Evolutionary conservation across 2,329 filamentous ascomycete genomes (phyloP).

Genomic region (Basipetospora chlamydospora): DNA sequence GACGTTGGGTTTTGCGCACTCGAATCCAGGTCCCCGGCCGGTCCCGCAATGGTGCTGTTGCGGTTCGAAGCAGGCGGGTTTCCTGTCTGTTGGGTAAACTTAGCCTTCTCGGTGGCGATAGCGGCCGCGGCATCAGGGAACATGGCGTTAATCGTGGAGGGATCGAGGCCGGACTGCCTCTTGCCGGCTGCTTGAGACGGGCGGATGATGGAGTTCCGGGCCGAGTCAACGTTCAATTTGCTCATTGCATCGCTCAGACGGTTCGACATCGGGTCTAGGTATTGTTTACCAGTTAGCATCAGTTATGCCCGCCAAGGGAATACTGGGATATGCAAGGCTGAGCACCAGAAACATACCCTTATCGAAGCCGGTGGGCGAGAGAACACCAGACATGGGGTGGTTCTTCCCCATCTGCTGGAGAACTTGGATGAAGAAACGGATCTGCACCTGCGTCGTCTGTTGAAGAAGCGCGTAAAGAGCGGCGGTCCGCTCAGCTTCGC

Average conservation of each 20-base stretch:
- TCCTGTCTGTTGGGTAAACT: conserved; percentile 90
- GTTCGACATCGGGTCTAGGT: conserved; percentile 85
- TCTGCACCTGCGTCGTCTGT: conserved; percentile 97
- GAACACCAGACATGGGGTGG: conserved; percentile 88
- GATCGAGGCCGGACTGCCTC: conserved; percentile 86
- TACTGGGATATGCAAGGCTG: too few species aligned
- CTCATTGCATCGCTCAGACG: conserved; percentile 93
- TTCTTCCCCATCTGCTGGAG: conserved; percentile 98
- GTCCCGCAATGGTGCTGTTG: conserved; percentile 51
- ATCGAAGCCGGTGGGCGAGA: conserved; percentile 92
- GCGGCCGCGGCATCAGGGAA: conserved; percentile 96
- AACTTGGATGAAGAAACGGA: conserved; percentile 97
- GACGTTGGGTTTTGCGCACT: conserved; percentile 56
- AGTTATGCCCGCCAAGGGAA: too few species aligned
- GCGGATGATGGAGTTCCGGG: conserved; percentile 73
- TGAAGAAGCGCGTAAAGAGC: conserved; percentile 90
- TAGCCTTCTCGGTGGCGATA: conserved; percentile 96
- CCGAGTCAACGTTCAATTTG: conserved; percentile 77
- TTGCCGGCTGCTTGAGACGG: conserved; percentile 64
- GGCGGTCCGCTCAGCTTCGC: conserved; percentile 89
- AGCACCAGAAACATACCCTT: conserved; percentile 55
- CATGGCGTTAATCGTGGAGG: conserved; percentile 93
- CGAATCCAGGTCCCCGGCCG: conserved; percentile 45
- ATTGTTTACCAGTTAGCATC: neutral
- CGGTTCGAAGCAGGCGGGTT: conserved; percentile 81